Conservation (phyloP, 1,284 basidiomycete genomes). For the Moesziomyces sp. region DNA sequence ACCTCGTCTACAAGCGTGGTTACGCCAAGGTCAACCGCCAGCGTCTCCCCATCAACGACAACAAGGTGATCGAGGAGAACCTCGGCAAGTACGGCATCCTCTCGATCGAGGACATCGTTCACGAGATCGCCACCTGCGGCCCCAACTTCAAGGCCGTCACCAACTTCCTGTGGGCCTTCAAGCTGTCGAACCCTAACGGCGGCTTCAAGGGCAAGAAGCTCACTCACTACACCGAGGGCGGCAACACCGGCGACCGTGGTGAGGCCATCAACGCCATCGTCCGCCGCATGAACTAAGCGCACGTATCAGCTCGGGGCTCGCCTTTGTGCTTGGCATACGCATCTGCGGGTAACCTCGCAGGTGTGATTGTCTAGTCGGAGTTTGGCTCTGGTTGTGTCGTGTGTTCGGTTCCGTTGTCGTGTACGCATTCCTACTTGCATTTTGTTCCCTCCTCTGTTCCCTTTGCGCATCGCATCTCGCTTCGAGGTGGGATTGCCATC, state of each 20-base stretch:
- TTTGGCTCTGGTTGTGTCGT: constrained; percentile 2
- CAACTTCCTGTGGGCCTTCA: constrained; percentile 96
- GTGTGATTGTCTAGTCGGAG: neutral
- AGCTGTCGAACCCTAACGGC: constrained; percentile 97
- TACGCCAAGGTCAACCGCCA: constrained; percentile 99
- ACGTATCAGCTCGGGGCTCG: constrained; percentile 1
- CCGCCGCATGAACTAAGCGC: constrained; percentile 79
- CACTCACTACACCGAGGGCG: constrained; percentile 74
- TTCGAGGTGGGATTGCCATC: neutral
- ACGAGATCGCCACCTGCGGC: constrained; percentile 94
- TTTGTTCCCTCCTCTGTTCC: constrained; percentile 23
- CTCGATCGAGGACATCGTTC: constrained; percentile 96
- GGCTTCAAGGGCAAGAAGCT: constrained; percentile 98
- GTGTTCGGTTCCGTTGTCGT: constrained; percentile 19
- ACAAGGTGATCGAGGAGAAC: constrained; percentile 88
- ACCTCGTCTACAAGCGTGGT: constrained; percentile 99
- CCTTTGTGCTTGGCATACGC: neutral
- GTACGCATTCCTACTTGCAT: constrained; percentile 24
- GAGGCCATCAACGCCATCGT: constrained; percentile 96
- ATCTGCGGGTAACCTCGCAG: constrained; percentile 2
- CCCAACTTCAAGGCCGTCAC: constrained; percentile 97
- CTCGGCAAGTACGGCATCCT: constrained; percentile 97
- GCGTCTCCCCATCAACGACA: constrained; percentile 94
- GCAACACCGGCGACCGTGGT: constrained; percentile 93
- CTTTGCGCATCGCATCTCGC: constrained; percentile 6